A percentile compares a stretch with the other conserved stretches of the same genome.
Evolutionary conservation across 2,329 filamentous ascomycete species (phyloP).

Genomic region (Alternaria postmessia): DNA sequence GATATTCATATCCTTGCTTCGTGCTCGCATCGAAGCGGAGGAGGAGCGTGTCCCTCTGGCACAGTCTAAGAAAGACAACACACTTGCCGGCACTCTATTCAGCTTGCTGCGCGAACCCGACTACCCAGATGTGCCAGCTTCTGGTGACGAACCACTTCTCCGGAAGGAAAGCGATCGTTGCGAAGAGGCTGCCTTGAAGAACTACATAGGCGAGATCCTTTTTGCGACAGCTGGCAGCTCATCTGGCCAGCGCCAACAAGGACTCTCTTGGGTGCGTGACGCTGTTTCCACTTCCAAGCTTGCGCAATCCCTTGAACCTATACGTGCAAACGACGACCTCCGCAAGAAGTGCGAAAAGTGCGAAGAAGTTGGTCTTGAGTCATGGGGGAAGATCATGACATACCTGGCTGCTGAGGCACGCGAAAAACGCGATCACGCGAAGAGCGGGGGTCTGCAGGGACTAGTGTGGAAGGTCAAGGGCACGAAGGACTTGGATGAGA

Average conservation of each 20-base stretch:
- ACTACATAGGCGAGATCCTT: slow-evolving; percentile 93
- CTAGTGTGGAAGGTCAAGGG: slow-evolving; percentile 41
- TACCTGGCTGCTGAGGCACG: slow-evolving; percentile 64
- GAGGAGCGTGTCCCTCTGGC: slow-evolving; percentile 43
- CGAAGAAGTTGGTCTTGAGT: slow-evolving; percentile 75
- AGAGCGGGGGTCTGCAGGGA: slow-evolving; percentile 26
- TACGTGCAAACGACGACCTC: slow-evolving; percentile 50
- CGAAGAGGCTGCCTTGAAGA: slow-evolving; percentile 84
- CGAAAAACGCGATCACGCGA: slow-evolving; percentile 36
- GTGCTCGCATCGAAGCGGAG: slow-evolving; percentile 72
- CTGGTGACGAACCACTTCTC: slow-evolving; percentile 72
- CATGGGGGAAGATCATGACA: slow-evolving; percentile 84
- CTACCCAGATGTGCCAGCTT: slow-evolving; percentile 75
- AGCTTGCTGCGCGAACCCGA: slow-evolving; percentile 58
- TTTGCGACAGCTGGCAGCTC: slow-evolving; percentile 69
- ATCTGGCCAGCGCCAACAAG: slow-evolving; percentile 60
- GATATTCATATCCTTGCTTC: slow-evolving; percentile 83
- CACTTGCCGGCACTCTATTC: slow-evolving; percentile 38
- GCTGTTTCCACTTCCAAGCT: slow-evolving; percentile 78
- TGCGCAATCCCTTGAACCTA: slow-evolving; percentile 60
- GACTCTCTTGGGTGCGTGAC: slow-evolving; percentile 88
- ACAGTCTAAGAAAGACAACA: slow-evolving; percentile 33
- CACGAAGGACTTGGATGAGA: slow-evolving; percentile 36
- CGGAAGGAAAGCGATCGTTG: slow-evolving; percentile 73
- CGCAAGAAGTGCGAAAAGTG: slow-evolving; percentile 77